Base-by-base conservation (phyloP, 1,139 yeast species). In the Candida neerlandica region DNA sequence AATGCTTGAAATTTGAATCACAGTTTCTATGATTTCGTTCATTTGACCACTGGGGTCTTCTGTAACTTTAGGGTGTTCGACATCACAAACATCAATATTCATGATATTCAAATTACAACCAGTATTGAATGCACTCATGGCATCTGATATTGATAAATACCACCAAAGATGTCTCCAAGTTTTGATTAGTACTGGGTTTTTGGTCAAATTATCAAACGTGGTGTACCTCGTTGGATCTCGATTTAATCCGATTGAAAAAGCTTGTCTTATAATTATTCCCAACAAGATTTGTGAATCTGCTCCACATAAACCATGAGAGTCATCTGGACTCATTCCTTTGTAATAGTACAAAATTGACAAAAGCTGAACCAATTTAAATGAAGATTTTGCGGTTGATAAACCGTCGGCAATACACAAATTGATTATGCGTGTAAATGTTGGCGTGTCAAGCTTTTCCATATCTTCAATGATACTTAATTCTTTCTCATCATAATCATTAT, bases 291-390 rank as follows among this genome's bases (percentile, higher is more conserved):
- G 75, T 10, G 75, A 66, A 53, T 75, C 80, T 0, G 75, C 67
- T 5, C 77, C 75, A 38, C 78, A 71, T 23, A 76, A 61, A 1
- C 81, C 81, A 54, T 70, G 75, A 51, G 76, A 66, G 56, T 76
- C 80, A 53, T 70, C 71, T 1, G 80, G 80, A 5, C 71, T 67
- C 9, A 74, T 70, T 45, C 64, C 66, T 34, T 75, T 59, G 56
- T 73, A 75, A 50, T 70, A 73, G 50, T 71, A 64, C 27, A 67
- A 53, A 35, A 76, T 60, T 3, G 70, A 57, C 47, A 72, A 62
- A 2, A 62, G 51, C 55, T 73, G 78, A 4, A 73, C 69, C 47
- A 66, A 57, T 51, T 70, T 66, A 45, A 73, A 61, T 2, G 75
- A 60, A 42, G 75, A 70, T 54, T 69, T 66, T 44, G 61, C 56